Base-by-base conservation (phyloP, 2,329 filamentous ascomycete genomes). In the Pseudogymnoascus destructans region DNA sequence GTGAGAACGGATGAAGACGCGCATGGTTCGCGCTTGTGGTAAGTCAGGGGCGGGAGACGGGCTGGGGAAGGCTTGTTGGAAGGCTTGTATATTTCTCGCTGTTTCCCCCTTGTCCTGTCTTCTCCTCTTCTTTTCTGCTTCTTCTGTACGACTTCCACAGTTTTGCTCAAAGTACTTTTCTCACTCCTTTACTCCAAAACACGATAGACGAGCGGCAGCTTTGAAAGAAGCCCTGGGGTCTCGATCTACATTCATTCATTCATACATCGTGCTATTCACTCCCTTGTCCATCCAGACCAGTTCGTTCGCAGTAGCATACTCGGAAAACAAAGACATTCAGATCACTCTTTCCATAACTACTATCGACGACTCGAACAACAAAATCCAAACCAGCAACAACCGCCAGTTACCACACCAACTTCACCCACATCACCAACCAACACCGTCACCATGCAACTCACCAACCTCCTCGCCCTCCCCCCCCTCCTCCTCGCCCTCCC, bases 381-480 rank as follows among this genome's bases (percentile, higher is more conserved):
- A 5, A 23, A 46, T 19, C 19, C 21, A 5, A 23, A 46, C 38
- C 17, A 23, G 13, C 8, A 19, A 42, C n/a, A 40, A 11, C 10
- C 5, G n/a, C n/a, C 19, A 42, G 19, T 10, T 40, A 17, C 19
- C 42, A 23, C 11, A 10, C 9, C 4, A 35, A 33, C 32, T 2
- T n/a, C 32, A 35, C 13, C 19, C 7, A 46, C 9, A 17, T n/a
- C 9, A 27, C n/a, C 25, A 30, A 55, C 46, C 49, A 17, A 10
- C 15, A 27, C 23, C 49, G 17, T 1, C 5, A 55, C 3, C 49
- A 55, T 55, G 49, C 49, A 33, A 30, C 30, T 55, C 17, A 32
- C 25, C 15, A 19, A 19, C 49, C 49, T 55, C 57, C 40, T 58
- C n/a, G 17, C 57, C 57, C 40, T 58, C 23, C 17, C 40, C 13